Conservation (phyloP, 306 rosid genomes). For the Nissolia schottii region DNA sequence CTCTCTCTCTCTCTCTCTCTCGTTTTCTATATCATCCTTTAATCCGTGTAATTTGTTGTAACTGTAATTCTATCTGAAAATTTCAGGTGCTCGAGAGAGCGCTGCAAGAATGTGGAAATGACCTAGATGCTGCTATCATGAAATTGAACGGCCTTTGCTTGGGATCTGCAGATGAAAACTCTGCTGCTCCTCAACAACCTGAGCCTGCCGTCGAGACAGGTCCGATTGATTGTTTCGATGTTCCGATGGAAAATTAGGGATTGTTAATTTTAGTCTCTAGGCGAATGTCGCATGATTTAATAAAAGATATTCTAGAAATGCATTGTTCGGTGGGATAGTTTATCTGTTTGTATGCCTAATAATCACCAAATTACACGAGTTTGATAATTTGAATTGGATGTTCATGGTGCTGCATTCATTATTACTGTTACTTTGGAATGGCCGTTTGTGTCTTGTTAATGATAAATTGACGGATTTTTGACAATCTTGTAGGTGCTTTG, state of each 20-base stretch:
- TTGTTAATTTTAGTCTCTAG: background rate
- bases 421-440: background rate
- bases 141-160: constrained; percentile 58
- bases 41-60: background rate
- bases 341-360: background rate
- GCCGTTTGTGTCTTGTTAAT: background rate
- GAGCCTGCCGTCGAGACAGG: constrained; percentile 44
- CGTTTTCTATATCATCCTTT: background rate
- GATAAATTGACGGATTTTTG: background rate
- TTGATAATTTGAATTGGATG: background rate
- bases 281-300: background rate
- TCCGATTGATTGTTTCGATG: background rate
- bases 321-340: background rate
- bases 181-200: constrained; percentile 17
- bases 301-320: background rate
- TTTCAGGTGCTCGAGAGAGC: constrained; percentile 75
- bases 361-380: background rate
- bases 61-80: background rate
- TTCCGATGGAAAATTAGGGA: background rate
- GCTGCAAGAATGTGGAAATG: constrained; percentile 74
- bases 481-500: constrained; percentile 33
- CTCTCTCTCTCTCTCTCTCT: background rate
- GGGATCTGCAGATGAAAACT: constrained; percentile 46
- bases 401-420: background rate
- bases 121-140: constrained; percentile 81